Conservation (phyloP, 805 yeast species). For the Wickerhamomyces strasburgensis region DNA sequence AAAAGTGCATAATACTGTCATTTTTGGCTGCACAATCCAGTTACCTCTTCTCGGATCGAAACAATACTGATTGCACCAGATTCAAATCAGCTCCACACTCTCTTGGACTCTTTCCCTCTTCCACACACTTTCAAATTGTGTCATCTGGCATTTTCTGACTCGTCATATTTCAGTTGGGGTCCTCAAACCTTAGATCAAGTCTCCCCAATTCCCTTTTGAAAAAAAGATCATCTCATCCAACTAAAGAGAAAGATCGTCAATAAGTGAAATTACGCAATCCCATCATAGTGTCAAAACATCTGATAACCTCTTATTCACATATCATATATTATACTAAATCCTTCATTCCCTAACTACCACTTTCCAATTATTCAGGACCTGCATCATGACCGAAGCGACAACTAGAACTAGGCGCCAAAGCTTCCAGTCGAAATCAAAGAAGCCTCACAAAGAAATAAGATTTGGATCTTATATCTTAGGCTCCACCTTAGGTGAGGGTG, state of each 20-base stretch:
- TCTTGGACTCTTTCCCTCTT: no score
- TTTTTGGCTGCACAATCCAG: no score
- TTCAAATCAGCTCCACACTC: no score
- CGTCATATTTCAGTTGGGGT: not conserved
- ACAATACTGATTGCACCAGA: no score
- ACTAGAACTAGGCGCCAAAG: constrained; percentile 24
- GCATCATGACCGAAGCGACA: constrained; percentile 5
- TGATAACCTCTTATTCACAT: no score
- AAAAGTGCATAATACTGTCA: no score
- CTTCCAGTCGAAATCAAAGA: constrained; percentile 22
- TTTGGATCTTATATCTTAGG: constrained; percentile 91
- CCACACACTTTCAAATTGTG: no score
- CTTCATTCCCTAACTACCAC: not conserved
- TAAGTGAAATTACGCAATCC: no score
- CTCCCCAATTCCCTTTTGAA: not conserved
- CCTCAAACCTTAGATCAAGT: no score
- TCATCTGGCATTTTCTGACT: not conserved
- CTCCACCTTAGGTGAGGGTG: constrained; percentile 95
- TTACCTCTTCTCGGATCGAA: no score
- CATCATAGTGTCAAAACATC: no score
- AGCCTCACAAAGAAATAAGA: constrained; percentile 60
- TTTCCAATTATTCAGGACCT: not conserved
- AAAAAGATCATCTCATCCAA: not conserved
- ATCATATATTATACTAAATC: not conserved
- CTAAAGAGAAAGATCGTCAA: not conserved